Evolutionary conservation across 2,329 filamentous ascomycete species (phyloP).

Genomic region (Fusarium beomiforme): DNA sequence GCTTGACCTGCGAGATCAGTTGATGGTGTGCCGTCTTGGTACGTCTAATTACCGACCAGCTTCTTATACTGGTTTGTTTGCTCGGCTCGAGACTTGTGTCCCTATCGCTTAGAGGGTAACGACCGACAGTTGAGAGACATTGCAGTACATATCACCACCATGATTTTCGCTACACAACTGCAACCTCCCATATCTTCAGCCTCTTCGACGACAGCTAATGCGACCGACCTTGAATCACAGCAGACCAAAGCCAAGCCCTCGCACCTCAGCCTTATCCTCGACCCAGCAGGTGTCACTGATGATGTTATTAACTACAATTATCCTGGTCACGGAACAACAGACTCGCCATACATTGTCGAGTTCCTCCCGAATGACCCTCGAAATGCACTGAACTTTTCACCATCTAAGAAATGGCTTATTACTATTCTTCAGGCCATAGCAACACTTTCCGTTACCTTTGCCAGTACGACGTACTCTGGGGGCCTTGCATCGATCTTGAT

Average conservation of each 20-base stretch:
- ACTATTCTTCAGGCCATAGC: conserved; percentile 71
- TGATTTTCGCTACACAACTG: conserved; percentile 22
- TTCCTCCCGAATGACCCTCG: conserved; percentile 74
- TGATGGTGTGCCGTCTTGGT: not conserved
- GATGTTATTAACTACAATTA: conserved; percentile 67
- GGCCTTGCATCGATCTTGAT: conserved; percentile 63
- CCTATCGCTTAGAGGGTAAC: not conserved
- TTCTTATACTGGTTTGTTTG: not conserved
- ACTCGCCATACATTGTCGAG: conserved; percentile 74
- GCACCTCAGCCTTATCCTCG: conserved; percentile 64
- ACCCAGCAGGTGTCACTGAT: conserved; percentile 67
- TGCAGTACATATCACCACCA: not conserved
- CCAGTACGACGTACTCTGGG: conserved; percentile 73
- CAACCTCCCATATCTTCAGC: conserved; percentile 35
- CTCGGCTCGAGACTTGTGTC: not conserved
- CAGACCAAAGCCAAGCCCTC: conserved; percentile 47
- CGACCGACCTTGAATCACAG: conserved; percentile 56
- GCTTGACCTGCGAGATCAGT: not conserved
- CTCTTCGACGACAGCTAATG: conserved; percentile 36
- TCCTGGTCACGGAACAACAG: conserved; percentile 68
- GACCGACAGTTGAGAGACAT: not conserved
- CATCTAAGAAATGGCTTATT: conserved; percentile 71
- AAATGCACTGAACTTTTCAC: conserved; percentile 71
- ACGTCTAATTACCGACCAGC: not conserved
- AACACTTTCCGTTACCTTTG: conserved; percentile 75